phyloP scores from a whole-genome alignment of 78 protist genomes.

The Dictyostelium intermedium region DNA sequence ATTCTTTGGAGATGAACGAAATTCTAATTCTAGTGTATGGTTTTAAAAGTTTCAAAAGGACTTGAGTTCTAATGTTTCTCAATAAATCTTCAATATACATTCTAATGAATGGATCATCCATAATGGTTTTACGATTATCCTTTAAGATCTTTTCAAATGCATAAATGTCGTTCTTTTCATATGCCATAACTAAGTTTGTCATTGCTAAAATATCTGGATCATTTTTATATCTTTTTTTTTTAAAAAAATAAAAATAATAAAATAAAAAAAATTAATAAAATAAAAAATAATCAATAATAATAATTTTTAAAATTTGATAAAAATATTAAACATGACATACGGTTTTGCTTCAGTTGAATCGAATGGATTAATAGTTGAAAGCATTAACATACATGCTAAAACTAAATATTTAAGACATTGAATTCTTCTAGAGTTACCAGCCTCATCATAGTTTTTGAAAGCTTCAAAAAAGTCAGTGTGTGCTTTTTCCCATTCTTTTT shows the following conservation, averaged over 20 bases:
- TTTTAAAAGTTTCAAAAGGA: slow-evolving; percentile 86
- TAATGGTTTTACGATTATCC: slow-evolving; percentile 78
- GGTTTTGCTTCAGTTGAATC: slow-evolving; percentile 95
- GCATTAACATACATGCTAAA: slow-evolving; percentile 94
- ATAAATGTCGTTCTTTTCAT: slow-evolving; percentile 88
- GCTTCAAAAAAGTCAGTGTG: slow-evolving; percentile 97
- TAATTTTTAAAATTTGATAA: background rate
- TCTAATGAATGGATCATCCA: slow-evolving; percentile 94
- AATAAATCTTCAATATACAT: slow-evolving; percentile 91
- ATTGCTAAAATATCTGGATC: slow-evolving; percentile 96
- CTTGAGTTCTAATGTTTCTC: slow-evolving; percentile 90
- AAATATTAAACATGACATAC: too few relatives aligned
- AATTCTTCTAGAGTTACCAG: slow-evolving; percentile 89
- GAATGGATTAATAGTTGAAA: slow-evolving; percentile 93
- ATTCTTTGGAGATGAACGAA: slow-evolving; percentile 89
- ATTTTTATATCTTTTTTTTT: slow-evolving; percentile 86
- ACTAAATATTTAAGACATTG: slow-evolving; percentile 96
- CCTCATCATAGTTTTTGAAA: slow-evolving; percentile 97
- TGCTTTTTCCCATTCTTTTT: slow-evolving; percentile 92
- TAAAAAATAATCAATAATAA: background rate
- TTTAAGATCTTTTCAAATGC: slow-evolving; percentile 92
- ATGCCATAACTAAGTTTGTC: slow-evolving; percentile 89
- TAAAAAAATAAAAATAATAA: background rate
- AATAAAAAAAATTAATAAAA: background rate
- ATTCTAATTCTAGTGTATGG: slow-evolving; percentile 96